These are phyloP conservation scores for Spongiforma sp. DNA, from an alignment of 1,284 basidiomycete species.

Conservation along the genomic window DNA sequence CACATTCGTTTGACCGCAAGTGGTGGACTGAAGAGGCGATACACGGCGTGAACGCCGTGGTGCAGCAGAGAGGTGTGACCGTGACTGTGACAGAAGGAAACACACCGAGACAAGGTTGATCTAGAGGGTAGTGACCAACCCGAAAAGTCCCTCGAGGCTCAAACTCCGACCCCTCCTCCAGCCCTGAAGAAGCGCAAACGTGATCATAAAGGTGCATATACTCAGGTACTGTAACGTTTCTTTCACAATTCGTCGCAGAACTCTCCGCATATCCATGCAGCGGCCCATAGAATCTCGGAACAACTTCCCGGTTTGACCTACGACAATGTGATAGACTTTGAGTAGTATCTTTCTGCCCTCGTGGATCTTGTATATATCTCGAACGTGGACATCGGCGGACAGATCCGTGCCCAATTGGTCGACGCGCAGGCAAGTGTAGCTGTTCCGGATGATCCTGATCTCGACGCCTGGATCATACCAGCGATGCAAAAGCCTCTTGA, in stretches of 20 bases:
- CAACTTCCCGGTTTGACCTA: conserved; percentile 84
- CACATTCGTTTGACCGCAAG: no score
- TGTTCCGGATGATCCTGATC: conserved; percentile 83
- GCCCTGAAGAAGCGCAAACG: neutral
- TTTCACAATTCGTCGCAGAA: conserved; percentile 63
- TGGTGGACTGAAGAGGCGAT: no score
- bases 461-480: conserved; percentile 85
- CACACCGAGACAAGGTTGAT: no score
- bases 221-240: neutral
- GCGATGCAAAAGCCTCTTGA: conserved; percentile 52
- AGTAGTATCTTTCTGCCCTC: conserved; percentile 96
- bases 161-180: neutral
- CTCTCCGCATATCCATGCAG: conserved; percentile 95
- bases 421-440: conserved; percentile 89
- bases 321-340: conserved; percentile 89
- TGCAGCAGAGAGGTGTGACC: no score
- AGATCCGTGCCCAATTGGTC: conserved; percentile 83
- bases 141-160: neutral
- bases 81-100: no score
- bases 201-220: neutral
- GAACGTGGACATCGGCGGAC: conserved; percentile 73
- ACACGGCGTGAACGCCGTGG: no score
- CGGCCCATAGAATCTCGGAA: conserved; percentile 87
- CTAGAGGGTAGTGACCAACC: neutral
- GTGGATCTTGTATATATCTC: conserved; percentile 90